Evolutionary conservation across 208 protist genomes (phyloP), one percentile per base, ranked within the genome.

Genomic region (Crithidia expoeki): DNA sequence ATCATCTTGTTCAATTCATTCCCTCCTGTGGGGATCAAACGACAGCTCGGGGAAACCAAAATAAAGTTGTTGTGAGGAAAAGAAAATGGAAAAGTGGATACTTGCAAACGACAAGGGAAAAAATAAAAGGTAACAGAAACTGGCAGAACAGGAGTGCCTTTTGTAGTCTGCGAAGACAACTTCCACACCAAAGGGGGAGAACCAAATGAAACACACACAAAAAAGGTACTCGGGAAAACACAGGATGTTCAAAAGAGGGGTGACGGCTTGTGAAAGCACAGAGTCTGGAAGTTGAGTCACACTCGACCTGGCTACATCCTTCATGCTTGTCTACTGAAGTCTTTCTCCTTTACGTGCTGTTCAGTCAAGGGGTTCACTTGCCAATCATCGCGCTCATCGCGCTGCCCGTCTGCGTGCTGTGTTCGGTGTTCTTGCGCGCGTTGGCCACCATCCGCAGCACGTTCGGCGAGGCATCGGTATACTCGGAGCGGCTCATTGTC

Each of bases 401-500:
- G 27, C 38, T 40, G 28, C 46, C 69, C 4, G 46, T 47, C 44
- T 76, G 78, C 59, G 82, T 77, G 61, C 83, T 85, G 74, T 66
- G 78, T 51, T 75, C 70, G 51, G 81, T 78, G 38, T 86, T 80
- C 72, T 90, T 75, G 49, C 72, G 74, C 53, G 85, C 71, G 36
- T 78, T 66, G 57, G 61, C 61, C 5, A 76, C 44, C 42, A 88
- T 57, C 60, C 78, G 80, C 56, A 66, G 59, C 47, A 93, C 73
- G 42, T 87, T 75, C 57, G 84, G 84, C 55, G 72, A 70, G 40
- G 76, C 65, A 7, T 71, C 76, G 27, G 52, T 75, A 64, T 77
- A 78, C 69, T 86, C 79, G 42, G 75, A 52, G 51, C 70, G 53
- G n/a, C 30, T 28, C 34, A 89, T 74, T 25, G 74, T 68, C 44